Base-by-base conservation (phyloP, 306 rosid species). In the Hippophae tibetana region DNA sequence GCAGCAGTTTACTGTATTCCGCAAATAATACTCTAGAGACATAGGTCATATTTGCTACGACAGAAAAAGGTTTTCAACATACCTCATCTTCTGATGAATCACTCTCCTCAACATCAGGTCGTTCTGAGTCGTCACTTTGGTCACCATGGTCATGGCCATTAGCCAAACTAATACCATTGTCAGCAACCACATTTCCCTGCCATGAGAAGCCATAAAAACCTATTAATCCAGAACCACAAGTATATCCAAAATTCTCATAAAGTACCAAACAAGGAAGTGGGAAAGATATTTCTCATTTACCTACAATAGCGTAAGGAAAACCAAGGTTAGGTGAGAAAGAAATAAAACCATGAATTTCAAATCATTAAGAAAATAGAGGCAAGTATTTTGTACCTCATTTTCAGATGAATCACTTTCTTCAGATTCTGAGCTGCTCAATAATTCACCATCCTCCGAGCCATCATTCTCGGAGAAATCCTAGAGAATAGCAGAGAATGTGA, bases 41-140 rank as follows among this genome's bases (percentile, higher is more conserved):
- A 47, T 56, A 55, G 55, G 6, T 13, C 6, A 52, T 5, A 68
- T 8, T 42, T 25, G 13, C 45, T 8, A 11, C 26, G 6, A 31
- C 10, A 13, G 42, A 11, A 9, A 56, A 14, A 11, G 58, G 7
- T 26, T 27, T 46, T 26, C 18, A 72, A 67, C 57, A 46, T 12
- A 92, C 98, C 95, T 92, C 98, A 47, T 92, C 98, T 72, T 92
- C 98, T 45, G 98, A 92, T 13, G 98, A 92, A 79, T 87, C 98
- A 74, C 96, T 92, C 79, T 87, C 83, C 38, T 75, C 83, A 10
- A 18, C 82, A 62, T 73, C 72, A 47, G 76, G 78, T 56, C 63
- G 61, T 42, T 75, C 80, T 5, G 85, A 77, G 65, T 66, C 59
- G 41, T 77, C 85, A 54, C 76, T 73, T 62, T 58, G 69, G 14